Conservation (phyloP, 495 filamentous ascomycete genomes). For the Chaetomium tenue region DNA sequence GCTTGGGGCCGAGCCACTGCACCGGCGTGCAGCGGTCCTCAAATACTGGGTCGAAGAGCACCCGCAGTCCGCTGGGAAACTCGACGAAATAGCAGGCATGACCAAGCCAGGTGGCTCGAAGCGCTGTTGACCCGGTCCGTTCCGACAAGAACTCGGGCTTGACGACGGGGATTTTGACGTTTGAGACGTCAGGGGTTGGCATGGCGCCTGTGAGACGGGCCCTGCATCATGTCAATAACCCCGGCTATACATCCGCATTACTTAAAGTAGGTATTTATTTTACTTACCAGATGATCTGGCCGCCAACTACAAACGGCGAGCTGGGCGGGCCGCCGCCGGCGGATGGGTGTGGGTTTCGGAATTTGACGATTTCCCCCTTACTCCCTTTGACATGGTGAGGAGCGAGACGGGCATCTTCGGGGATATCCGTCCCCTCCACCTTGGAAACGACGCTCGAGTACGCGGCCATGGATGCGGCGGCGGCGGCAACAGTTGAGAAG, state of each 20-base stretch:
- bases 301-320: not conserved
- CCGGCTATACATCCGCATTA: not conserved
- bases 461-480: conserved; percentile 22
- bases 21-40: conserved; percentile 81
- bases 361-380: conserved; percentile 36
- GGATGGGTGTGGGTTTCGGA: conserved; percentile 40
- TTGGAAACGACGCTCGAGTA: conserved; percentile 30
- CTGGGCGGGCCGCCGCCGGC: conserved; percentile 12
- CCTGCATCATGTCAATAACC: conserved; percentile 34
- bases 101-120: conserved; percentile 94
- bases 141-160: conserved; percentile 67
- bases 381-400: conserved; percentile 40
- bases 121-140: conserved; percentile 46
- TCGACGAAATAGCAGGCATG: conserved; percentile 95
- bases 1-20: conserved; percentile 68
- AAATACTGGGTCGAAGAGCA: conserved; percentile 95
- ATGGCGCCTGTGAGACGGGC: conserved; percentile 59
- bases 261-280: not conserved
- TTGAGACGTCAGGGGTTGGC: conserved; percentile 61
- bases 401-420: conserved; percentile 31
- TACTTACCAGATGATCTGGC: conserved; percentile 21
- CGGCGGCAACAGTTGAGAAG: conserved; percentile 17
- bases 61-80: conserved; percentile 82
- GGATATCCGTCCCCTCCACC: conserved; percentile 19
- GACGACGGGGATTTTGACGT: conserved; percentile 54